These are phyloP conservation scores for Corymbia maculata DNA, from an alignment of 345 rosid species.

Conservation along the genomic window DNA sequence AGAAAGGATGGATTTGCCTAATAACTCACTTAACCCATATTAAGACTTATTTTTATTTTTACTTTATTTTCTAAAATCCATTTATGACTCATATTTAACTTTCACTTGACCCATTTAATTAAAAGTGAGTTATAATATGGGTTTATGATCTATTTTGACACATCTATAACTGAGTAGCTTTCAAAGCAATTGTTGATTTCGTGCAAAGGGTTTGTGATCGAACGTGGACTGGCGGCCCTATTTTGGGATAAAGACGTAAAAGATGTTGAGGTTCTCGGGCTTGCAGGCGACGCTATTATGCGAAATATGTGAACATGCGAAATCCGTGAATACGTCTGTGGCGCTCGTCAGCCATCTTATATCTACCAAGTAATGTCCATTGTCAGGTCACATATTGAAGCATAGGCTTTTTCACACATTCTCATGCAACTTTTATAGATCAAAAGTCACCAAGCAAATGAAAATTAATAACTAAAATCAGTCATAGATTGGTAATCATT, in stretches of 20 bases:
- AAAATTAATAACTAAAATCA: too few species aligned
- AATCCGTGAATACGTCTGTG: neutral
- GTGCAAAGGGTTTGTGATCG: neutral
- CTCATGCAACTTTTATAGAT: neutral
- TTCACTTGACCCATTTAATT: too few species aligned
- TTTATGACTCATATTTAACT: too few species aligned
- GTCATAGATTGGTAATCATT: too few species aligned
- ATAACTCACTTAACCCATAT: too few species aligned
- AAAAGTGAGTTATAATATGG: too few species aligned
- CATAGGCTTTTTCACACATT: neutral
- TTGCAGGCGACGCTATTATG: neutral
- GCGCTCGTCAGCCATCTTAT: neutral
- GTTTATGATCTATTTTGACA: too few species aligned
- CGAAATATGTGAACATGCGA: neutral
- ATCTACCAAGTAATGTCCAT: neutral
- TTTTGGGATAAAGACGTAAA: neutral
- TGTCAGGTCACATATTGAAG: neutral
- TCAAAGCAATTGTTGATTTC: neutral
- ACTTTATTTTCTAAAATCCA: too few species aligned
- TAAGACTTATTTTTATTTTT: too few species aligned
- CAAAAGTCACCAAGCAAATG: neutral
- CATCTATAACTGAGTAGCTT: too few species aligned
- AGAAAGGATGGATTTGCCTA: too few species aligned
- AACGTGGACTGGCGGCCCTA: neutral
- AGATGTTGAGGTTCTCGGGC: neutral